Evolutionary conservation across 768 basidiomycete species (phyloP), one percentile per base, ranked within the genome.

Genomic region (Lactarius tabidus): DNA sequence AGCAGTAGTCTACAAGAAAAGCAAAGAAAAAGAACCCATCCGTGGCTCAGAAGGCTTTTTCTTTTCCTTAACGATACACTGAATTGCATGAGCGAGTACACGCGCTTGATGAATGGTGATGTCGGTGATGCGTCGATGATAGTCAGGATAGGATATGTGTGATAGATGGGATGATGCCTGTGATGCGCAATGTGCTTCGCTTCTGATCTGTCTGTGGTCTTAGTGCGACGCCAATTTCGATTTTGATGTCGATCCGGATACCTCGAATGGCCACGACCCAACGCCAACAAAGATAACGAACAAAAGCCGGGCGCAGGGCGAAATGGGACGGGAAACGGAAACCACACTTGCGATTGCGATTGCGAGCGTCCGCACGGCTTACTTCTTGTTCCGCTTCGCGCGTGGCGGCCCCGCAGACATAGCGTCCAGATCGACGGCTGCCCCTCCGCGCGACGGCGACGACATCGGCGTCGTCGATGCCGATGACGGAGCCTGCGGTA

Each of bases 361-460:
- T n/a, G n/a, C n/a, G 4, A 23, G 14, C n/a, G 45, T 4, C 23
- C 23, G 23, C 53, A 20, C 10, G 12, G 71, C 69, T 73, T 33
- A 71, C 64, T 73, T 64, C 43, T 70, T 71, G 45, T 53, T 74
- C 28, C 72, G 68, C 71, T 74, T 76, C 57, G 58, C 63, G 45
- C 74, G 72, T 35, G 74, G 70, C 23, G 65, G 61, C 18, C 43
- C 61, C 12, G 12, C 39, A 12, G 38, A 45, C 29, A 29, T 10
- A 29, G 54, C 20, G 7, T 53, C 51, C 6, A 23, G 26, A 18
- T 18, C 43, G 15, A 6, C 18, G 5, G 31, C 3, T 18, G 15
- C 53, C 17, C 28, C 23, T 3, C 1, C 51, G 12, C 33, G 54
- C 28, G 43, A 33, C 31, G 59, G 23, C 8, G 35, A 57, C 0